Base-by-base conservation (phyloP, 2,329 filamentous ascomycete species). In the Aspergillus fijiensis region DNA sequence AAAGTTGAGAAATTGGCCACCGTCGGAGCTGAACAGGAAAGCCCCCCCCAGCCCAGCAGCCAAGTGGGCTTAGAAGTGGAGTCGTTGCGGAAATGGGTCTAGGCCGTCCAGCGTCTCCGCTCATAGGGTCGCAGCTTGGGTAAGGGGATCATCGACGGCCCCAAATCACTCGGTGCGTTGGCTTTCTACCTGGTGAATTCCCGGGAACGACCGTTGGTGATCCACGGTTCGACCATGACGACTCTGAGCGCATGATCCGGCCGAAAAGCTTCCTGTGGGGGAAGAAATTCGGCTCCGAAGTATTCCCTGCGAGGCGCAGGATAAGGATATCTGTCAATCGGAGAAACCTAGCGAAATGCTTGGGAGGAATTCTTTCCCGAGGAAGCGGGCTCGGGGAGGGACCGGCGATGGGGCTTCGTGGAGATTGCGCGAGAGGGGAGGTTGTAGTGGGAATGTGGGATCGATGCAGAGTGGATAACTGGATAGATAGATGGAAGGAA, bases 111-210 rank as follows among this genome's bases (percentile, higher is more conserved):
- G 27, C 48, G 49, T 50, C 11, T 25, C 29, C 29, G 49, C 49
- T 55, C 42, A 57, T 51, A 48, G 31, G 29, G 55, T 49, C 55
- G 11, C 50, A 54, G 49, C 56, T 10, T 33, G 51, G 35, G 45
- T 63, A 61, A 58, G 59, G 45, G 53, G 59, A 59, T 61, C 59
- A 63, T 63, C 50, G 59, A 61, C 50, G 35, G 50, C n/a, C 29
- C 47, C 48, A 16, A 51, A 50, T 27, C 31, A 42, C 42, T 45
- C 39, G 33, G 48, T 49, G 39, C 39, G 39, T 19, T 45, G 14
- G 39, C 39, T 45, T 45, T 6, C 16, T 45, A 31, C 14, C 35
- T 27, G 51, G 31, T 31, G 35, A 27, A 19, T 39, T 60, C n/a
- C 39, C 54, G 56, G 61, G 60, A 54, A 54, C 60, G 59, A 49